Conservation (phyloP, 1,284 basidiomycete genomes). For the Crepidotus sp. region DNA sequence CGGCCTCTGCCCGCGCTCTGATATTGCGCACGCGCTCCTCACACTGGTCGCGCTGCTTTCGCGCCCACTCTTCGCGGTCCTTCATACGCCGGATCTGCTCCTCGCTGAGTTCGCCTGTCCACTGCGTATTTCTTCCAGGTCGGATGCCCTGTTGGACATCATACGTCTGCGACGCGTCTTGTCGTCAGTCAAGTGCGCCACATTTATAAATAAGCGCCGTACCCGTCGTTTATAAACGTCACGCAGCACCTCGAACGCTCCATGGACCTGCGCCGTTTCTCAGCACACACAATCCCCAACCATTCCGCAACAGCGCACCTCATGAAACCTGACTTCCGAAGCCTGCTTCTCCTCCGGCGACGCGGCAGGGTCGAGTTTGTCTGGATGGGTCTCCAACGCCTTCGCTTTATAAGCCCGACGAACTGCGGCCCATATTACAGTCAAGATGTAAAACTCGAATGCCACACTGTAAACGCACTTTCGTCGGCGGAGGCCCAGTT, state of each 20-base stretch:
- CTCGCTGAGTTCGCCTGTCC: slow-evolving; percentile 19
- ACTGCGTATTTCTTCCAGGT: neutral
- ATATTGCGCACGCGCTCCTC: slow-evolving; percentile 36
- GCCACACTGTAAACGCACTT: slow-evolving; percentile 22
- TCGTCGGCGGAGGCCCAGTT: slow-evolving; percentile 30
- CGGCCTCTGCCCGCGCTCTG: slow-evolving; percentile 24
- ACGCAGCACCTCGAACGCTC: slow-evolving; percentile 47
- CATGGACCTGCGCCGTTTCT: slow-evolving; percentile 34
- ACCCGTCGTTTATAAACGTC: slow-evolving; percentile 54
- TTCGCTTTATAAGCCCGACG: slow-evolving; percentile 54
- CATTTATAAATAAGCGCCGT: slow-evolving; percentile 15
- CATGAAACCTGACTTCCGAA: slow-evolving; percentile 45
- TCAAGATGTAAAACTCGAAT: slow-evolving; percentile 1
- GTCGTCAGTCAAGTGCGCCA: slow-evolving; percentile 1
- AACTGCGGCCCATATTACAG: slow-evolving; percentile 30
- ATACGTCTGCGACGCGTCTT: slow-evolving; percentile 38
- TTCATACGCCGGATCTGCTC: slow-evolving; percentile 40
- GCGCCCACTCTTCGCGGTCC: slow-evolving; percentile 56
- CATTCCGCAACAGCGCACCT: slow-evolving; percentile 22
- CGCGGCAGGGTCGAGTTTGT: slow-evolving; percentile 46
- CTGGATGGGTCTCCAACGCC: slow-evolving; percentile 57
- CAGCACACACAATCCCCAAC: slow-evolving; percentile 3
- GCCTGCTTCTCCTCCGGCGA: slow-evolving; percentile 37
- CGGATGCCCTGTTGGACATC: slow-evolving; percentile 27
- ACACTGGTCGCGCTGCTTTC: slow-evolving; percentile 37